phyloP scores from a whole-genome alignment of 2,329 filamentous ascomycete genomes.

The Orbilia javanica region DNA sequence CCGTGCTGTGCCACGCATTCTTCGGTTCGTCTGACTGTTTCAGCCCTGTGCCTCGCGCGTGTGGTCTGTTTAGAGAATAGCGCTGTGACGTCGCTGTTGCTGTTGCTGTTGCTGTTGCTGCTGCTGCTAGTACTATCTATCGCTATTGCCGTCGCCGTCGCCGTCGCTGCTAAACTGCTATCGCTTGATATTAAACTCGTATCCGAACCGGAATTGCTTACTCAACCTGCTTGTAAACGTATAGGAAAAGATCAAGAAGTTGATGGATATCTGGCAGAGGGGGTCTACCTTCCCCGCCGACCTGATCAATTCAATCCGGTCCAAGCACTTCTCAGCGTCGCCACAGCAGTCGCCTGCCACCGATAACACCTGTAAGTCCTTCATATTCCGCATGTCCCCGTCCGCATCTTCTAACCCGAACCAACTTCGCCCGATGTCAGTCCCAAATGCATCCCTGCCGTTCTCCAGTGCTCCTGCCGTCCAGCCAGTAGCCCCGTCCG shows the following conservation, averaged over 20 bases:
- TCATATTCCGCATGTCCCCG: neutral
- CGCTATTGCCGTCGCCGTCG: conserved; percentile 54
- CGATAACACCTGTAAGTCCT: conserved; percentile 57
- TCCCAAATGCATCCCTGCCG: conserved; percentile 40
- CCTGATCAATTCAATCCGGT: conserved; percentile 72
- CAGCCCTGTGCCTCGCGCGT: conserved; percentile 59
- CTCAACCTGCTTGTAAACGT: conserved; percentile 67
- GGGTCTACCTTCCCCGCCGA: conserved; percentile 86
- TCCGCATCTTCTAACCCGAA: conserved; percentile 3
- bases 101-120: conserved; percentile 59
- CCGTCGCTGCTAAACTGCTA: conserved; percentile 59
- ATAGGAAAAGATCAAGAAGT: conserved; percentile 95
- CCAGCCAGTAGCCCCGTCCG: conserved; percentile 62
- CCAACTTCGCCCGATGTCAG: conserved; percentile 1
- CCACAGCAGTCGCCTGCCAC: conserved; percentile 39
- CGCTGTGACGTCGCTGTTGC: conserved; percentile 58
- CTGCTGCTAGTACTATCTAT: conserved; percentile 59
- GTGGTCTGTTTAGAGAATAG: conserved; percentile 42
- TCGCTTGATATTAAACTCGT: conserved; percentile 20
- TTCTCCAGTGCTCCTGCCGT: conserved; percentile 62
- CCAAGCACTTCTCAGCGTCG: conserved; percentile 57
- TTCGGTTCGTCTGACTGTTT: conserved; percentile 59
- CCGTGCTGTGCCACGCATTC: conserved; percentile 21
- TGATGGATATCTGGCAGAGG: conserved; percentile 98
- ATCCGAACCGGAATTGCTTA: conserved; percentile 66